These are phyloP conservation scores for Balamuthia mandrillaris DNA, from an alignment of 208 protist species.

Conservation along the genomic window DNA sequence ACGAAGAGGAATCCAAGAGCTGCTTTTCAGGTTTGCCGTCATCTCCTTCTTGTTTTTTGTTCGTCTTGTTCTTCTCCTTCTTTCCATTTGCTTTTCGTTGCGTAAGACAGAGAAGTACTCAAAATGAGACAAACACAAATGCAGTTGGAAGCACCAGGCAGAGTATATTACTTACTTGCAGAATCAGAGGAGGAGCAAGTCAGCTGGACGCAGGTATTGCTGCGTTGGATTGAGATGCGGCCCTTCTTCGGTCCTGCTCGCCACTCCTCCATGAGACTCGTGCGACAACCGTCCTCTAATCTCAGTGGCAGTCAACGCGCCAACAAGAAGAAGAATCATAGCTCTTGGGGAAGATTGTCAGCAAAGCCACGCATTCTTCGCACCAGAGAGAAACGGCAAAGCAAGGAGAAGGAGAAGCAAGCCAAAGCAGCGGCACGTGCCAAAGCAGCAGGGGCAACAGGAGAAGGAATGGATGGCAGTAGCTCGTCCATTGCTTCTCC, in stretches of 20 bases:
- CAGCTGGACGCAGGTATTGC: not conserved
- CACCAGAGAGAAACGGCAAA: not conserved
- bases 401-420: not conserved
- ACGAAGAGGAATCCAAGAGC: not conserved
- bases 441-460: not conserved
- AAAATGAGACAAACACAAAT: not conserved
- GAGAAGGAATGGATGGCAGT: too few species aligned
- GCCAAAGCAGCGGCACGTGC: not conserved
- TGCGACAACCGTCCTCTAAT: too few species aligned
- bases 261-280: not conserved
- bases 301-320: not conserved
- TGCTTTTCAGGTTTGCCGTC: not conserved
- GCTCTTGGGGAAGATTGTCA: not conserved
- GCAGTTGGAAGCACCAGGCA: not conserved
- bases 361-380: not conserved
- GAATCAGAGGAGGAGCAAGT: not conserved
- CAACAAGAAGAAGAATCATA: not conserved
- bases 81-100: not conserved
- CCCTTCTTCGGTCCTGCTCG: slow-evolving; percentile 1
- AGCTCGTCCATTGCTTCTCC: too few species aligned
- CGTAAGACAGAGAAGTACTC: not conserved
- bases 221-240: not conserved
- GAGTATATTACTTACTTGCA: not conserved
- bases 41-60: not conserved
- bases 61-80: not conserved